Percentiles rank a stretch among this genome's conserved stretches.
Evolutionary conservation across 2,329 filamentous ascomycete genomes (phyloP).

Genomic region (Colletotrichum costaricense): DNA sequence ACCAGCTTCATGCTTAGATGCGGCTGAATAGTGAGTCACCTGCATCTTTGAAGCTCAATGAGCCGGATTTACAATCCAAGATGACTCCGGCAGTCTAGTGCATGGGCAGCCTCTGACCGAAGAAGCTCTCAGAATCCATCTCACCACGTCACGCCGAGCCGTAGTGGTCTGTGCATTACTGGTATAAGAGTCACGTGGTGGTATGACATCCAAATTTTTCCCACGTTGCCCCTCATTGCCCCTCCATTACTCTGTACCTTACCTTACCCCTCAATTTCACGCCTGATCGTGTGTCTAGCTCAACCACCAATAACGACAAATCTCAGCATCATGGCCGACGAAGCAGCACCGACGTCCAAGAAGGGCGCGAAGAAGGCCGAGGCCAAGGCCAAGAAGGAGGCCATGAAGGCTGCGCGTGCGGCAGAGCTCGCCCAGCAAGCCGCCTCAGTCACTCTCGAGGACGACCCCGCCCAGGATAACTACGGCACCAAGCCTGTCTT

Average conservation of each 20-base stretch:
- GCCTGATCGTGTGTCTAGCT: not conserved
- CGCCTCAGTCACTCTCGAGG: not conserved
- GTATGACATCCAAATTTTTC: not conserved
- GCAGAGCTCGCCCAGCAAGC: slow-evolving; percentile 65
- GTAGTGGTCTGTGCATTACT: not conserved
- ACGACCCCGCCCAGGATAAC: slow-evolving; percentile 23
- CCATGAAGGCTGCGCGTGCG: slow-evolving; percentile 57
- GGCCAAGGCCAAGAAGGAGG: slow-evolving; percentile 89
- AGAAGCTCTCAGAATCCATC: not conserved
- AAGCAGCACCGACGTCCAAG: slow-evolving; percentile 65
- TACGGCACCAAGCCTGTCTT: slow-evolving; percentile 69
- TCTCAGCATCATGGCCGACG: not conserved
- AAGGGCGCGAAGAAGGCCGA: slow-evolving; percentile 89
- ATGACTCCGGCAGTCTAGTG: not conserved
- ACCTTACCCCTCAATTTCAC: not conserved
- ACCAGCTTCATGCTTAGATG: not conserved
- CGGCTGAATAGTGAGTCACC: not conserved
- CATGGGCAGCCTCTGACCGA: not conserved
- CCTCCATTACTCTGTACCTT: not conserved
- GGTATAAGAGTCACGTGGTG: not conserved
- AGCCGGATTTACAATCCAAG: not conserved
- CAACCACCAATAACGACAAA: not conserved
- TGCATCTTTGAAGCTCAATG: not conserved
- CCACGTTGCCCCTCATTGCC: not conserved
- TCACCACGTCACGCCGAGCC: not conserved